Evolutionary conservation across 1,284 basidiomycete species (phyloP), one percentile per base, ranked within the genome.

Genomic region (Fomitopsis betulina): DNA sequence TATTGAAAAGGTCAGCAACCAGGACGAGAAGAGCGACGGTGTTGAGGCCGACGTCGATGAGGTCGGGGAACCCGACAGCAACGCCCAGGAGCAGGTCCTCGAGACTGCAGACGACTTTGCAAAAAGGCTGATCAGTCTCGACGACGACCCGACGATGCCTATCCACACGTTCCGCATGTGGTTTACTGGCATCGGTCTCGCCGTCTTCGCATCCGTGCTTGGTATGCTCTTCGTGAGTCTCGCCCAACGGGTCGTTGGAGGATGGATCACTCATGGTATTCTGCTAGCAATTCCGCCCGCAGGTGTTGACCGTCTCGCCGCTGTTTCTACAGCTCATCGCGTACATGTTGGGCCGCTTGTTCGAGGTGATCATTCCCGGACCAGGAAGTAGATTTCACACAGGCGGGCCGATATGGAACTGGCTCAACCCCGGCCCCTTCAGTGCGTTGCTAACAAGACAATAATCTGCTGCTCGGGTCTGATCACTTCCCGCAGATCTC

Each of bases 121-220:
- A 17, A 75, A 76, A 17, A 78, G 78, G 51, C 73, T 84, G 6
- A 75, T 84, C 58, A 81, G 80, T 7, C 71, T 83, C 21, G 80
- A 82, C 23, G 85, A 88, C 66, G 85, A 87, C 68, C 80, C 81
- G 1, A 72, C 75, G 0, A 72, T 84, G 33, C 82, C 79, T 12
- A 73, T 77, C 12, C 69, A 74, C 63, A 80, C 80, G 4, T 77
- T 80, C 68, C 71, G 83, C 66, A 70, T 72, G 75, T 68, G 82
- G 68, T 76, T 81, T 68, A 70, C 80, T 53, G 76, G 78, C 56
- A 55, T 77, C 23, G 72, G 82, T 4, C 73, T 84, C 3, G 74
- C 80, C 5, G 80, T 80, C 62, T 82, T 85, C 67, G 81, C 78
- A 13, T 75, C 82, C 38, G 81, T 84, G 6, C 73, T 85, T 10